These are phyloP conservation scores for Salix udensis DNA, from an alignment of 345 rosid species.

Conservation along the genomic window DNA sequence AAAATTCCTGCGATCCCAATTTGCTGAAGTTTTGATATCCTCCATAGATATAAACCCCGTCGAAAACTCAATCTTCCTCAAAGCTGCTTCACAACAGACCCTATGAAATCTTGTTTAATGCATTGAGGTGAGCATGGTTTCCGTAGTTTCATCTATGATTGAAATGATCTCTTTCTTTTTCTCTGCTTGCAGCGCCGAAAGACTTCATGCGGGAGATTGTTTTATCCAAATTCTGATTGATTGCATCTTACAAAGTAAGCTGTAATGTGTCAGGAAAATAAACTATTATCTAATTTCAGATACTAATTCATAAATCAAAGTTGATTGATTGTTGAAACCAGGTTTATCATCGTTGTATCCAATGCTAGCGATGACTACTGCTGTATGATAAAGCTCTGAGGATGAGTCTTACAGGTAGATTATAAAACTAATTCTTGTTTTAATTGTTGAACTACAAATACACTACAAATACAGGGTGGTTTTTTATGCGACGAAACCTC, in stretches of 20 bases:
- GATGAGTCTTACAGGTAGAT: too few species aligned
- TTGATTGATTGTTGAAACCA: background rate
- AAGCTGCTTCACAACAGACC: background rate
- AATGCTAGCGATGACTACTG: too few species aligned
- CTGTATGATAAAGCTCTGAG: too few species aligned
- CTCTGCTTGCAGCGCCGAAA: slow-evolving; percentile 41
- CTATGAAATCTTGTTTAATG: background rate
- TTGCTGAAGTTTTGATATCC: background rate
- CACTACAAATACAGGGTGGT: too few species aligned
- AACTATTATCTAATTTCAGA: background rate
- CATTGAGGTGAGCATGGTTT: background rate
- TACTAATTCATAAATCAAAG: background rate
- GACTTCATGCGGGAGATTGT: slow-evolving; percentile 48
- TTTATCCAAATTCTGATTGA: slow-evolving; percentile 39
- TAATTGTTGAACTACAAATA: too few species aligned
- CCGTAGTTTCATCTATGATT: background rate
- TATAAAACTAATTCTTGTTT: too few species aligned
- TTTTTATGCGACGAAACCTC: too few species aligned
- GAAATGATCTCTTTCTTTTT: background rate
- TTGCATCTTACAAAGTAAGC: background rate
- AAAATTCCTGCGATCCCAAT: background rate
- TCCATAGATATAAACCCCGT: background rate
- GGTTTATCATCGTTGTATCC: background rate
- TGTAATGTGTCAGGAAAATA: background rate
- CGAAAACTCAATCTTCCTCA: background rate